Evolutionary conservation across 2,329 filamentous ascomycete genomes (phyloP).

Genomic region (Volutella citrinella): DNA sequence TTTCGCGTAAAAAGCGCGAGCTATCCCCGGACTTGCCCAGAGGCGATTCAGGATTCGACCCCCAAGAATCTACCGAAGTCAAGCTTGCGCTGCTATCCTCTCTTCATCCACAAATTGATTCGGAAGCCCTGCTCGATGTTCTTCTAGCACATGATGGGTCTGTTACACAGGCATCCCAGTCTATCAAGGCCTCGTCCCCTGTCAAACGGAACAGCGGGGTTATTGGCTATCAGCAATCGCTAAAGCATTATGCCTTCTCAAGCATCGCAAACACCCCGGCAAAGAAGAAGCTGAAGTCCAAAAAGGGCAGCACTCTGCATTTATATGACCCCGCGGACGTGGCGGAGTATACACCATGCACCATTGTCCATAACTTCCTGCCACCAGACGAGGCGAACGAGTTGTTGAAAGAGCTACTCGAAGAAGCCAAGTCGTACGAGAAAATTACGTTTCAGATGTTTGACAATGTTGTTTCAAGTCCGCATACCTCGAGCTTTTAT

Average conservation of each 20-base stretch:
- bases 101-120: constrained; percentile 61
- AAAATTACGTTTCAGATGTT: constrained; percentile 80
- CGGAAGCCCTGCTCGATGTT: constrained; percentile 71
- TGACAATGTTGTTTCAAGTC: constrained; percentile 79
- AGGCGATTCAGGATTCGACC: constrained; percentile 46
- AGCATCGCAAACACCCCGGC: constrained; percentile 12
- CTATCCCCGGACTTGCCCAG: constrained; percentile 25
- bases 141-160: constrained; percentile 76
- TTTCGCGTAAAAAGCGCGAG: constrained; percentile 54
- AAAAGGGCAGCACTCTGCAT: constrained; percentile 79
- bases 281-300: constrained; percentile 58
- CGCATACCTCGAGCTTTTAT: constrained; percentile 81
- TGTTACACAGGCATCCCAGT: constrained; percentile 61
- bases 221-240: constrained; percentile 60
- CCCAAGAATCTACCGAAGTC: constrained; percentile 82
- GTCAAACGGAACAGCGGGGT: constrained; percentile 34
- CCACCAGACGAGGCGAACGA: constrained; percentile 67
- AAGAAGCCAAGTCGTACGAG: constrained; percentile 69
- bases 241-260: constrained; percentile 48
- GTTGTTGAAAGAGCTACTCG: constrained; percentile 71
- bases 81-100: constrained; percentile 85
- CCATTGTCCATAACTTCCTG: constrained; percentile 89
- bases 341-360: constrained; percentile 81
- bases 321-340: constrained; percentile 81
- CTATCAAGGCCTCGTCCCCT: constrained; percentile 39